Evolutionary conservation across 2,329 filamentous ascomycete genomes (phyloP).

Genomic region (Ciborinia camelliae): DNA sequence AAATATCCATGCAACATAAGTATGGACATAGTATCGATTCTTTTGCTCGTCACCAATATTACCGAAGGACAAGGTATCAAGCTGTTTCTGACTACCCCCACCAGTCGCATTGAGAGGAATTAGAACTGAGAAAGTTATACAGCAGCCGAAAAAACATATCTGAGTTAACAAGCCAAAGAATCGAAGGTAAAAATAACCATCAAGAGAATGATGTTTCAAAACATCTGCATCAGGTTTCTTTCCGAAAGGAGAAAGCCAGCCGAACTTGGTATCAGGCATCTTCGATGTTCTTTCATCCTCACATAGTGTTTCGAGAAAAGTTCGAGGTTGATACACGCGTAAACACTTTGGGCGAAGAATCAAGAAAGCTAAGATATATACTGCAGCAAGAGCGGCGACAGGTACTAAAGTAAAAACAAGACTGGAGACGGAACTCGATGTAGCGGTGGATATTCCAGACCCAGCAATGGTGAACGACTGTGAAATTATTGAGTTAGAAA

Average conservation of each 20-base stretch:
- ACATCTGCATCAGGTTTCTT: conserved; percentile 70
- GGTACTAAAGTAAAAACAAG: conserved; percentile 49
- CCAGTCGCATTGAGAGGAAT: conserved; percentile 85
- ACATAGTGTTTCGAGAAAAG: conserved; percentile 50
- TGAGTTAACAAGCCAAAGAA: conserved; percentile 75
- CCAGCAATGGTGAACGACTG: neutral
- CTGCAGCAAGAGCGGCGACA: conserved; percentile 42
- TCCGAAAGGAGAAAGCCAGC: conserved; percentile 66
- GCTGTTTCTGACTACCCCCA: conserved; percentile 57
- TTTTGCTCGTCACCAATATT: conserved; percentile 59
- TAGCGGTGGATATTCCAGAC: conserved; percentile 8
- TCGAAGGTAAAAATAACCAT: conserved; percentile 86
- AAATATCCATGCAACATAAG: conserved; percentile 75
- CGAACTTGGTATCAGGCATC: conserved; percentile 56
- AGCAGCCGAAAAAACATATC: conserved; percentile 77
- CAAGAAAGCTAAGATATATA: conserved; percentile 45
- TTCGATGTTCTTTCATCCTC: conserved; percentile 53
- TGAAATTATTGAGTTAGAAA: neutral
- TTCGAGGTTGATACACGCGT: conserved; percentile 52
- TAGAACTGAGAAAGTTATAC: conserved; percentile 76
- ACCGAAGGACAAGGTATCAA: conserved; percentile 76
- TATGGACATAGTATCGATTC: conserved; percentile 75
- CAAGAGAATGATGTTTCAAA: conserved; percentile 84
- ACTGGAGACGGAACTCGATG: conserved; percentile 34
- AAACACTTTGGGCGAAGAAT: conserved; percentile 46